Percentiles rank a stretch among this genome's conserved stretches.
phyloP scores from a whole-genome alignment of 1,139 yeast species.

The Eremothecium coryli region DNA sequence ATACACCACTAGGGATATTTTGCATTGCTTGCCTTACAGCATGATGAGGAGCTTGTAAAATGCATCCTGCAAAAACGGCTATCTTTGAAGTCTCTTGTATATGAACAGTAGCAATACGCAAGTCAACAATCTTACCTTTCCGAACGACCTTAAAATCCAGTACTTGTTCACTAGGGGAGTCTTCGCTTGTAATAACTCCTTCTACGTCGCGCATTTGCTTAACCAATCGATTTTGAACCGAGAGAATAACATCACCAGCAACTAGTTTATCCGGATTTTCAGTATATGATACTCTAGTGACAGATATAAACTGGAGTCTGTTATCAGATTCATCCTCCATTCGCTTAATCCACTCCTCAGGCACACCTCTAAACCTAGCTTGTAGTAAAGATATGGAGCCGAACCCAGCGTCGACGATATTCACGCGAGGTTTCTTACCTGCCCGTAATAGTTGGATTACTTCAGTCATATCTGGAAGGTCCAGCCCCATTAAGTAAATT shows the following conservation, averaged over 20 bases:
- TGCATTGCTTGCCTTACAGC: slow-evolving; percentile 70
- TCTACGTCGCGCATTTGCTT: slow-evolving; percentile 60
- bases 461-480: slow-evolving; percentile 50
- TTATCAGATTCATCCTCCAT: slow-evolving; percentile 54
- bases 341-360: slow-evolving; percentile 68
- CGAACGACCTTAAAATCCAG: slow-evolving; percentile 59
- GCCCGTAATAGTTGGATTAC: slow-evolving; percentile 48
- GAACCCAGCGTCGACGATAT: slow-evolving; percentile 74
- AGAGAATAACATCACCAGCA: slow-evolving; percentile 63
- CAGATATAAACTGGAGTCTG: slow-evolving; percentile 64
- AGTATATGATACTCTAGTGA: slow-evolving; percentile 58
- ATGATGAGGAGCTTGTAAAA: slow-evolving; percentile 58
- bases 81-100: slow-evolving; percentile 56
- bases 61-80: slow-evolving; percentile 75
- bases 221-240: slow-evolving; percentile 57
- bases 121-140: slow-evolving; percentile 43
- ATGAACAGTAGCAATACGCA: slow-evolving; percentile 52
- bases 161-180: slow-evolving; percentile 27
- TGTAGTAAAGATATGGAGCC: slow-evolving; percentile 58
- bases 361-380: slow-evolving; percentile 78
- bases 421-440: slow-evolving; percentile 45
- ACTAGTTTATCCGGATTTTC: slow-evolving; percentile 34
- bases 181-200: slow-evolving; percentile 37
- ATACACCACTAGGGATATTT: slow-evolving; percentile 71
- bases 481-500: slow-evolving; percentile 73